Conservation (phyloP, 1,284 basidiomycete genomes). For the Ganoderma multipileum region DNA sequence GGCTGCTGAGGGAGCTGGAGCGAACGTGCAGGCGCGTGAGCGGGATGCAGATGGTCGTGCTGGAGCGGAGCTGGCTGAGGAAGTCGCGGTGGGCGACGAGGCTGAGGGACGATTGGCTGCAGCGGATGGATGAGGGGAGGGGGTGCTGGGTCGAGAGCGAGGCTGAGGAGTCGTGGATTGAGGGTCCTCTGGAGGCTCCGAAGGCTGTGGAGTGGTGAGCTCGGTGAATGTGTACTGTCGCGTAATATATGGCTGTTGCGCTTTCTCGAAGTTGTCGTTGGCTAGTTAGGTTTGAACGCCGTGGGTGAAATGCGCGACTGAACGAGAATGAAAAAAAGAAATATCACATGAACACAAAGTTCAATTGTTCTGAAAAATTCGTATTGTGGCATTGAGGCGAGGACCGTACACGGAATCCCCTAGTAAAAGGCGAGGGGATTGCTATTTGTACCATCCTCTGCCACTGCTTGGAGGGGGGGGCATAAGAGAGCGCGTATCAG, state of each 20-base stretch:
- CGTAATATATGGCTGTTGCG: not conserved
- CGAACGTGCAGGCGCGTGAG: conserved; percentile 14
- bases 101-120: conserved; percentile 12
- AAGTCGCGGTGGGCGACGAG: conserved; percentile 14
- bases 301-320: too few relatives aligned
- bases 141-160: conserved; percentile 19
- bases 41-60: conserved; percentile 14
- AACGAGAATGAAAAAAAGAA: not conserved
- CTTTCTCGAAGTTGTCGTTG: not conserved
- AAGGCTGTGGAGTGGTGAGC: conserved; percentile 12
- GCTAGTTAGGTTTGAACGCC: not conserved
- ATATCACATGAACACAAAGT: conserved; percentile 27
- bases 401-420: conserved; percentile 65
- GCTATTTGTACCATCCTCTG: conserved; percentile 59
- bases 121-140: conserved; percentile 13
- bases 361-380: conserved; percentile 57
- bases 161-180: conserved; percentile 12
- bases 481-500: not conserved
- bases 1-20: conserved; percentile 13
- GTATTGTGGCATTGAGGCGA: conserved; percentile 50
- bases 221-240: not conserved
- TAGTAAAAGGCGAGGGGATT: conserved; percentile 76
- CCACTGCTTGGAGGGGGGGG: conserved; percentile 37
- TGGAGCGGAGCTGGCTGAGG: conserved; percentile 17
- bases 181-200: conserved; percentile 9